phyloP scores from a whole-genome alignment of 805 yeast species.

The Jamesozyma hellenica region DNA sequence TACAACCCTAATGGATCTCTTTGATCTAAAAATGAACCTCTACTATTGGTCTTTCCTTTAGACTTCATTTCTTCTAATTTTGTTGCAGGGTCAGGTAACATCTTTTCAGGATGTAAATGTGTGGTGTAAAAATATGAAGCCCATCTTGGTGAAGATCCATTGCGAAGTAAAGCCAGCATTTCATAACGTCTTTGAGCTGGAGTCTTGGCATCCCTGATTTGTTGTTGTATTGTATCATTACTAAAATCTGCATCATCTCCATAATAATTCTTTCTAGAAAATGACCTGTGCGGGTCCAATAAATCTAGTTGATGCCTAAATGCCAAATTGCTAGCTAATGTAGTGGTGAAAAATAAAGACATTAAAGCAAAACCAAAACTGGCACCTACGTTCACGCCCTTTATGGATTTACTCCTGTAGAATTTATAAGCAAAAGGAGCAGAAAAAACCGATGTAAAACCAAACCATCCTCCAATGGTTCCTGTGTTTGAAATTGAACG shows the following conservation, averaged over 20 bases:
- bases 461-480: constrained; percentile 32
- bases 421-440: constrained; percentile 35
- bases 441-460: constrained; percentile 34
- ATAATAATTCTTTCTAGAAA: constrained; percentile 14
- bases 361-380: constrained; percentile 35
- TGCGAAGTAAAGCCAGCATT: constrained; percentile 27
- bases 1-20: constrained; percentile 33
- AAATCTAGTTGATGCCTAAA: constrained; percentile 26
- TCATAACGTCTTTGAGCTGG: constrained; percentile 23
- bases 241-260: constrained; percentile 8
- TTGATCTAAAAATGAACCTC: constrained; percentile 24
- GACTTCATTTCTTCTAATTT: constrained; percentile 25
- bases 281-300: constrained; percentile 16
- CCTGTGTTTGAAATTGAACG: constrained; percentile 30
- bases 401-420: constrained; percentile 25
- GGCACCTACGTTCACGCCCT: constrained; percentile 34
- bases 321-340: constrained; percentile 24
- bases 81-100: constrained; percentile 46
- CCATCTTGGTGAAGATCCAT: constrained; percentile 35
- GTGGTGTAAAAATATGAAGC: constrained; percentile 44
- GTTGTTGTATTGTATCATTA: background rate
- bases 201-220: constrained; percentile 5
- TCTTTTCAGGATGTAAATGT: constrained; percentile 39
- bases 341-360: constrained; percentile 30
- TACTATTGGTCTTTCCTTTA: constrained; percentile 6